A percentile compares a stretch with the other conserved stretches of the same genome.
Conservation (phyloP, 192 early-diverging fungal genomes). For the Mortierella alpina region DNA sequence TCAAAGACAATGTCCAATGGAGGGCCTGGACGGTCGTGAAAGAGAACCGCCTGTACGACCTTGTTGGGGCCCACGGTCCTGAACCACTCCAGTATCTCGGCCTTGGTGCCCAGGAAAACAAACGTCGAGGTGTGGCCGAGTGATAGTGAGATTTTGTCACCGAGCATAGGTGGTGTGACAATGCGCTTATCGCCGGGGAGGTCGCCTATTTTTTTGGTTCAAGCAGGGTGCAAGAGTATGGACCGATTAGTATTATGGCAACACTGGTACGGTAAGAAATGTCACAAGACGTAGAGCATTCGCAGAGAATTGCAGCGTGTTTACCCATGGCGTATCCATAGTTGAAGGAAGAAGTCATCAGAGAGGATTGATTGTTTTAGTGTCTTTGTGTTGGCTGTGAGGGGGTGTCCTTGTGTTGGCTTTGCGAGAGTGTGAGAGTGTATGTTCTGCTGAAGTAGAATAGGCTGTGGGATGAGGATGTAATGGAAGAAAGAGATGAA, state of each 20-base stretch:
- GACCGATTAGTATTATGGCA: background rate
- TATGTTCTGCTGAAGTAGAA: too few species aligned
- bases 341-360: constrained; percentile 22
- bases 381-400: background rate
- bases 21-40: constrained; percentile 40
- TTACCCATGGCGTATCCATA: constrained; percentile 51
- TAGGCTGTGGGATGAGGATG: too few species aligned
- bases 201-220: constrained; percentile 30
- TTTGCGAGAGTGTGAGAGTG: too few species aligned
- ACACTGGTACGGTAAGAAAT: background rate
- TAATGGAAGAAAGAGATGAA: too few species aligned
- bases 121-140: constrained; percentile 55
- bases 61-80: constrained; percentile 45
- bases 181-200: constrained; percentile 52
- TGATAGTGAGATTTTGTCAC: constrained; percentile 58
- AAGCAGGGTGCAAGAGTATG: background rate
- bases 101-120: constrained; percentile 59
- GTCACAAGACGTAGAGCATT: background rate
- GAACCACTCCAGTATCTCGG: constrained; percentile 61
- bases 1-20: constrained; percentile 62
- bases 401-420: too few species aligned
- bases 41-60: constrained; percentile 33
- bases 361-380: background rate
- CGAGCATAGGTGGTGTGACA: constrained; percentile 57
- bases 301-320: background rate